Evolutionary conservation across 163 green algal genomes (phyloP), one percentile per base, ranked within the genome.

Genomic region (Trebouxiophyceae sp.): DNA sequence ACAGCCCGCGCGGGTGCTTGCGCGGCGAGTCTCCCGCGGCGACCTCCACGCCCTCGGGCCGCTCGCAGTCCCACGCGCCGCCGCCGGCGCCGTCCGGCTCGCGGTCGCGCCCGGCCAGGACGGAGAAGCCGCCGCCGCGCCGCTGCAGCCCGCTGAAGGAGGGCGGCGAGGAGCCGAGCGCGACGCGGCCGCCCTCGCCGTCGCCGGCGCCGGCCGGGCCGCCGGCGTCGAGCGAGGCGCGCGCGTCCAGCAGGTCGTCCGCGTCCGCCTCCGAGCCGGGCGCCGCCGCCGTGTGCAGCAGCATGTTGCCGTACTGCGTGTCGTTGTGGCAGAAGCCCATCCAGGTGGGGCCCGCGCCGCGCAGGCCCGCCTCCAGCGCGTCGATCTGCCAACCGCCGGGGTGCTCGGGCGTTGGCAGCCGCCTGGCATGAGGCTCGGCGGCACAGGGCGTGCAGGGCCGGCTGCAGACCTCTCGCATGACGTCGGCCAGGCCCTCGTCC

Each of bases 271-370:
- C 12, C 6, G n/a, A n/a, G 50, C 50, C 50, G 12, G 24, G 22
- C 50, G 50, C 7, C 6, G 50, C 20, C n/a, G 50, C 30, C 7
- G 62, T 54, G 44, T 70, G 57, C 56, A 79, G 44, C 45, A 91
- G 80, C 66, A 86, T 83, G 76, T 91, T 89, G 55, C 82, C 82
- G 45, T 84, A 87, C 69, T 75, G 82, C 33, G 87, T 63, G 64
- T 89, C 84, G 64, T 86, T 88, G 75, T 91, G 84, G 71, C 75
- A 80, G 47, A 86, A 79, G 29, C 62, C 80, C 26, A 81, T 32
- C 71, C 80, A 86, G 58, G 39, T 61, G 12, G 72, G 63, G 24
- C 5, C 26, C 24, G 24, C 27, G 6, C 28, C 34, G 44, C 16
- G 57, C 30, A 77, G 67, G 2, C 19, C 5, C 2, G 19, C 7